Base-by-base conservation (phyloP, 73 alveolate genomes). In the Paramecium tetraurelia region DNA sequence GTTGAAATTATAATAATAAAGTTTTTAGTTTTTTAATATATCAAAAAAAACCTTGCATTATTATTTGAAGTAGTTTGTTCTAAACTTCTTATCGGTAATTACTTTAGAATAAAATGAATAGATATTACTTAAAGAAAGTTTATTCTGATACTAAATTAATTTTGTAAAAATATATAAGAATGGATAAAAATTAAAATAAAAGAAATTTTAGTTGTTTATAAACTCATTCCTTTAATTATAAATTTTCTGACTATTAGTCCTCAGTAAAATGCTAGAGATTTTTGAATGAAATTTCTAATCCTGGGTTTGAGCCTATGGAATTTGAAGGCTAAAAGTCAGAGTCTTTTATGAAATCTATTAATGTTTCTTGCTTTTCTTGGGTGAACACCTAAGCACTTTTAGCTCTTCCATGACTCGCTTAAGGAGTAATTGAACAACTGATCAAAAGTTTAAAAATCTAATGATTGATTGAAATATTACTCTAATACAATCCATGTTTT, bases 391-490 rank as follows among this genome's bases (percentile, higher is more conserved):
- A 80, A 18, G 90, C 90, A 48, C 76, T 44, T 22, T 80, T 80
- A 40, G 90, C 57, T 80, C 90, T 80, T 1, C 46, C 70, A 80
- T 80, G 90, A 46, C 90, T 80, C 20, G 90, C 90, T 46, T 80
- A 80, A 20, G 90, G 90, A 14, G 90, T 80, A 2, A 80, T 48
- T 1, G 90, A 80, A 22, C 76, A 31, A 80, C 90, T 80, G 43
- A 80, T 80, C 14, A 80, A 35, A 3, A 80, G 33, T 46, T 80
- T 80, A 22, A 80, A 80, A 10, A 80, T 80, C 90, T 80, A 22
- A 21, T 53, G 3, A 18, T 53, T 53, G 2, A 44, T 41, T n/a
- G 1, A 31, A 48, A 29, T 18, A 4, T 21, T 80, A 80, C 90
- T 20, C 57, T 80, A 44, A 80, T 35, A 24, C 90, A 80, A 80